Conservation (phyloP, 768 basidiomycete genomes). For the Tephrocybe sp. region DNA sequence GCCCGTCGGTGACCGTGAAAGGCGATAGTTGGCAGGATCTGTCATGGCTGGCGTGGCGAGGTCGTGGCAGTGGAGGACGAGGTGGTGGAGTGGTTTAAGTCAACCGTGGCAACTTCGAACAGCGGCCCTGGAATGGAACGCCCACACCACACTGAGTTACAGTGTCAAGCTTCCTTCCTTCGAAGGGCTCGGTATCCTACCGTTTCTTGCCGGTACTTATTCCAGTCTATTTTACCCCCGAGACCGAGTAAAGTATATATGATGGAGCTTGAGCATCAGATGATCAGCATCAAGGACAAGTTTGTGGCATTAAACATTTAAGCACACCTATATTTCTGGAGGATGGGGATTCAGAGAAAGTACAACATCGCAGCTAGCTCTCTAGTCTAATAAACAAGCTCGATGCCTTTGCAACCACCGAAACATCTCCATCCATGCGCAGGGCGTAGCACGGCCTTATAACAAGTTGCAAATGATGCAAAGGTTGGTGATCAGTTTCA, state of each 20-base stretch:
- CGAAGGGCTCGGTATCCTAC: not conserved
- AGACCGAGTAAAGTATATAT: no score
- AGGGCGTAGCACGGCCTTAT: no score
- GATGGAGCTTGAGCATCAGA: not conserved
- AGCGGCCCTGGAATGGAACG: conserved; percentile 5
- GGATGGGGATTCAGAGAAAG: no score
- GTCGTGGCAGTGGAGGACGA: not conserved
- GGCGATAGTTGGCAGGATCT: conserved; percentile 25
- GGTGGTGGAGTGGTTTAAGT: not conserved
- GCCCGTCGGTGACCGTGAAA: conserved; percentile 15
- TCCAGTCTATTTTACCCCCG: not conserved
- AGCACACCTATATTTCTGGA: no score
- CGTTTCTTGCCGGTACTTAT: not conserved
- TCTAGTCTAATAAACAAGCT: no score
- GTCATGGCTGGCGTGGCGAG: conserved; percentile 20
- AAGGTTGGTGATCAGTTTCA: conserved; percentile 7
- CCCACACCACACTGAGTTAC: not conserved
- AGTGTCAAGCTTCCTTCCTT: not conserved
- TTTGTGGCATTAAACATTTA: no score
- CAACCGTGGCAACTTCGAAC: conserved; percentile 13
- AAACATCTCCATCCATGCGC: no score
- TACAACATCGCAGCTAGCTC: no score
- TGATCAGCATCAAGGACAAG: no score
- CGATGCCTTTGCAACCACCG: not conserved
- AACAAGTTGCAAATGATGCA: not conserved